These are phyloP conservation scores for Simplicillium aogashimaense DNA, from an alignment of 2,329 filamentous ascomycete species.

Conservation along the genomic window DNA sequence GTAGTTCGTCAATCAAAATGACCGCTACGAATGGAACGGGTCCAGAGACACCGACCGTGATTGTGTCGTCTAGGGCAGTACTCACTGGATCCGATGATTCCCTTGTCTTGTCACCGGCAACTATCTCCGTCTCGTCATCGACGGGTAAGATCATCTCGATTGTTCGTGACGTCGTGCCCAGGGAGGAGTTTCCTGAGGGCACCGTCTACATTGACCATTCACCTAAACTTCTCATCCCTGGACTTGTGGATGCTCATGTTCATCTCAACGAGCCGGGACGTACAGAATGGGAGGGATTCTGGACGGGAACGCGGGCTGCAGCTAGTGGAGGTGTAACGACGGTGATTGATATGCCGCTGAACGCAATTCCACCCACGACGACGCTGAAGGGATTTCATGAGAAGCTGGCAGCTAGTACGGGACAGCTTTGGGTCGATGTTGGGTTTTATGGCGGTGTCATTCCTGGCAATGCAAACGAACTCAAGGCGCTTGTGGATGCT, in stretches of 20 bases:
- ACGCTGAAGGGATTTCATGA: slow-evolving; percentile 72
- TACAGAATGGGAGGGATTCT: slow-evolving; percentile 98
- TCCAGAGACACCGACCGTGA: no score
- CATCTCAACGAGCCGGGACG: slow-evolving; percentile 95
- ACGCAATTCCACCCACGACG: slow-evolving; percentile 93
- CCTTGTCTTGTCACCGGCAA: slow-evolving; percentile 65
- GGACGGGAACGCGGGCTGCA: slow-evolving; percentile 85
- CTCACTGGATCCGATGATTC: slow-evolving; percentile 58
- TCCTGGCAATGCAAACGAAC: slow-evolving; percentile 73
- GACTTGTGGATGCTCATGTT: slow-evolving; percentile 92
- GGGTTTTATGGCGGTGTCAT: slow-evolving; percentile 95
- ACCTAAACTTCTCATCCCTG: slow-evolving; percentile 75
- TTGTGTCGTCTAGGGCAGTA: slow-evolving; percentile 77
- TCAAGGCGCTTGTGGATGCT: slow-evolving; percentile 70
- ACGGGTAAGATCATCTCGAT: slow-evolving; percentile 82
- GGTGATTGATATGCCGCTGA: slow-evolving; percentile 94
- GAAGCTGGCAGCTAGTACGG: slow-evolving; percentile 74
- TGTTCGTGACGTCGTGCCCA: slow-evolving; percentile 62
- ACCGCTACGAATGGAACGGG: no score
- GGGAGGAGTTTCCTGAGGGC: slow-evolving; percentile 61
- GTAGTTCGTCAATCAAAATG: no score
- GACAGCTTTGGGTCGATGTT: slow-evolving; percentile 97
- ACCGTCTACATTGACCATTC: slow-evolving; percentile 76
- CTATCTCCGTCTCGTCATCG: slow-evolving; percentile 63
- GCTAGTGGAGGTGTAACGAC: slow-evolving; percentile 95